phyloP scores from a whole-genome alignment of 805 yeast genomes.

The Teunomyces panamensis region DNA sequence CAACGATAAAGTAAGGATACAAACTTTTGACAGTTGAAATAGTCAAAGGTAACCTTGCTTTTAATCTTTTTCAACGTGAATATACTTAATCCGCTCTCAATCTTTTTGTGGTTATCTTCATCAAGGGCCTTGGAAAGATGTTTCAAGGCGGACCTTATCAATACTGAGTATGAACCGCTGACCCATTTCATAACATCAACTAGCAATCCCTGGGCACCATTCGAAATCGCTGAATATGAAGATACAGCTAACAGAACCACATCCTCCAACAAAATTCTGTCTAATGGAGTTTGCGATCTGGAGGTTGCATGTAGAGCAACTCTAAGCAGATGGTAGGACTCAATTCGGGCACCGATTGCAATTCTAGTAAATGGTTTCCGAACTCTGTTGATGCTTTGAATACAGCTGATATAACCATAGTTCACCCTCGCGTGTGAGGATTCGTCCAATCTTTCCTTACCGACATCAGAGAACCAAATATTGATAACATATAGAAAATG shows the following conservation, averaged over 20 bases:
- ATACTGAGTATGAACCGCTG: slow-evolving; percentile 58
- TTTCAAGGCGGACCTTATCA: slow-evolving; percentile 50
- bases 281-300: slow-evolving; percentile 65
- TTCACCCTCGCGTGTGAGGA: slow-evolving; percentile 55
- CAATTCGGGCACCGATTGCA: slow-evolving; percentile 70
- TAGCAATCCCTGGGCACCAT: slow-evolving; percentile 65
- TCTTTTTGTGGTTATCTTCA: slow-evolving; percentile 39
- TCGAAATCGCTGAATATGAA: slow-evolving; percentile 64
- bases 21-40: slow-evolving; percentile 46
- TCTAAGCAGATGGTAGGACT: slow-evolving; percentile 72
- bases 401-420: slow-evolving; percentile 52
- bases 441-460: slow-evolving; percentile 63
- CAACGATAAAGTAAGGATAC: slow-evolving; percentile 53
- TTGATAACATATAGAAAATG: slow-evolving; percentile 61
- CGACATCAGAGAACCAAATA: slow-evolving; percentile 80
- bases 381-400: slow-evolving; percentile 62
- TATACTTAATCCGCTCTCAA: slow-evolving; percentile 63
- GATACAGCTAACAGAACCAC: slow-evolving; percentile 65
- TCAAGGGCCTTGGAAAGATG: slow-evolving; percentile 49
- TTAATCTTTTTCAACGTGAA: slow-evolving; percentile 58
- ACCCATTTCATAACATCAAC: slow-evolving; percentile 68
- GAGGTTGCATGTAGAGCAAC: slow-evolving; percentile 69
- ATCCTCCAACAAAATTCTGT: slow-evolving; percentile 60
- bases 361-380: slow-evolving; percentile 75
- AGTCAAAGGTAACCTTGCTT: slow-evolving; percentile 57